Base-by-base conservation (phyloP, 164 flowering plant species). In the Pachysandra terminalis region DNA sequence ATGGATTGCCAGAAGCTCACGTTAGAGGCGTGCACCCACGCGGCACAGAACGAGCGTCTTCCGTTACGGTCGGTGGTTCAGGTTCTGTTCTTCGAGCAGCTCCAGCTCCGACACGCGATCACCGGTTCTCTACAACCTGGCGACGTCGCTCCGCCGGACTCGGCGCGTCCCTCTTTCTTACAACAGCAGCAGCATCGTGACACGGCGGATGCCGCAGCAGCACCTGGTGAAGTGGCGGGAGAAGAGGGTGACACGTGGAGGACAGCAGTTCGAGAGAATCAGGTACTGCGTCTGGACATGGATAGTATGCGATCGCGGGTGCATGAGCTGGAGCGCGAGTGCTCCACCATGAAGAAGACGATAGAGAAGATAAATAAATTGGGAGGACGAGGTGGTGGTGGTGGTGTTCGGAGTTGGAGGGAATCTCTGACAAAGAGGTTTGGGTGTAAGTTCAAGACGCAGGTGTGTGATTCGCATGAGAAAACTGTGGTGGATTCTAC, bases 31-130 rank as follows among this genome's bases (percentile, higher is more conserved):
- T 92, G 99, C 87, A 89, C 97, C 0, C 99, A 95, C 79, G 99
- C 99, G 3, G 98, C 98, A 3, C 96, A 95, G 71, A 95, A 95
- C 76, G 98, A 95, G 84, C 86, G 97, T n/a, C 88, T 95, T 9
- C 98, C 98, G 0, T 70, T 95, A 24, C 83, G 97, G 1, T 86
- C 90, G 10, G 90, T 93, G 32, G 96, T 95, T 7, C 99, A 95
- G 73, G 98, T 95, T 27, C 84, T 95, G 15, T 90, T 92, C 78
- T 90, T 92, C 77, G 99, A 92, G 86, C 99, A 93, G 82, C 82
- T 92, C 17, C 97, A 95, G 82, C 92, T 95, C 62, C 93, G 98
- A 9, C 91, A 87, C 53, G 97, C 93, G n/a, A 90, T 95, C 13
- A 86, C 97, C 41, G 96, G 92, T 16, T 75, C 89, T 5, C 73